Conservation (phyloP, 345 rosid genomes). For the Gossypium stocksii region DNA sequence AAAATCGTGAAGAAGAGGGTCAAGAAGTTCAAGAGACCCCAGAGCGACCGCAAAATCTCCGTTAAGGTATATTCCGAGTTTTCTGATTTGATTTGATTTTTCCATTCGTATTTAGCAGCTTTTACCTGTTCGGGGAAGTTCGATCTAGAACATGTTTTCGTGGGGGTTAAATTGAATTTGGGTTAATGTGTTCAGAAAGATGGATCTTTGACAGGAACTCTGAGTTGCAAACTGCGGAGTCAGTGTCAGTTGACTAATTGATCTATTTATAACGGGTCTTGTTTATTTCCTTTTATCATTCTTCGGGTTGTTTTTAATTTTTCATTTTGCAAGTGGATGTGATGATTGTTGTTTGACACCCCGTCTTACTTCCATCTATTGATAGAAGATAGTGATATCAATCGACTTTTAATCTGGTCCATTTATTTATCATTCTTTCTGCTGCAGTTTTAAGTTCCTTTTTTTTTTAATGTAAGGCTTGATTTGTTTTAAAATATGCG, state of each 20-base stretch:
- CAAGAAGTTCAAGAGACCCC: constrained; percentile 81
- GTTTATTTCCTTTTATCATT: background rate
- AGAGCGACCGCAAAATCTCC: constrained; percentile 69
- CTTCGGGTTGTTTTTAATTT: background rate
- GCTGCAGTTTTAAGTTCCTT: background rate
- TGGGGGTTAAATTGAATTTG: background rate
- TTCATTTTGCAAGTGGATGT: constrained; percentile 1
- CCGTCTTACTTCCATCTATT: constrained; percentile 30
- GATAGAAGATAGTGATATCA: constrained; percentile 32
- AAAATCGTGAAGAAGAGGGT: constrained; percentile 78
- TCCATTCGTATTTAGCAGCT: background rate
- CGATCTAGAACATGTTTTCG: background rate
- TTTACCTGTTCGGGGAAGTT: background rate
- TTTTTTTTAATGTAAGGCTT: too few relatives aligned
- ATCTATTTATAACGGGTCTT: constrained; percentile 8
- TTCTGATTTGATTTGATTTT: background rate
- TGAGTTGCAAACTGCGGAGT: constrained; percentile 39
- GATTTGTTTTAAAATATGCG: constrained; percentile 13
- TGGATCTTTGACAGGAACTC: constrained; percentile 58
- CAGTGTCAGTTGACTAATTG: constrained; percentile 30
- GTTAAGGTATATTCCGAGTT: constrained; percentile 51
- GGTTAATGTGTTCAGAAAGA: constrained; percentile 34
- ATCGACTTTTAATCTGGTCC: constrained; percentile 31
- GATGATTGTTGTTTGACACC: constrained; percentile 45
- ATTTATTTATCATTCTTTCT: background rate